A percentile compares a stretch with the other conserved stretches of the same genome.
phyloP scores from a whole-genome alignment of 169 alveolate genomes.

The Babesia ovata region DNA sequence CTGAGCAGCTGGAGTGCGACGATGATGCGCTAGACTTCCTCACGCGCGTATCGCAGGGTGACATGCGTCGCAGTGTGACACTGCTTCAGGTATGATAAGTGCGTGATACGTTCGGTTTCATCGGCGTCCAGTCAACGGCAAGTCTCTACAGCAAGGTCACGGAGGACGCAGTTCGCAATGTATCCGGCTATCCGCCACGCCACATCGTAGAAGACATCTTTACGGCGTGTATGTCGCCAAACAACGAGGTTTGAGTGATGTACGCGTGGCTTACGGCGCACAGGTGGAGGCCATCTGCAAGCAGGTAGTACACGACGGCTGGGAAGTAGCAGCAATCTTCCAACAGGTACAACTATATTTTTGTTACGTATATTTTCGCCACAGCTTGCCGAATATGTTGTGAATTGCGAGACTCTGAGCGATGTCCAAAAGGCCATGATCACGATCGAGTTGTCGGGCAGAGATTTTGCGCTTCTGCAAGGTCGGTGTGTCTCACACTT shows the following conservation, averaged over 20 bases:
- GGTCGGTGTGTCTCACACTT: constrained; percentile 19
- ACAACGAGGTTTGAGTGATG: constrained; percentile 36
- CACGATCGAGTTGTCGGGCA: constrained; percentile 60
- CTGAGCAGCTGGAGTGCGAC: constrained; percentile 70
- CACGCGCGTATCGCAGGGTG: constrained; percentile 91
- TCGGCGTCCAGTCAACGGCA: constrained; percentile 67
- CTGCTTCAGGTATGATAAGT: constrained; percentile 84
- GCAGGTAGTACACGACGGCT: constrained; percentile 53
- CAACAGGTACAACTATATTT: constrained; percentile 35
- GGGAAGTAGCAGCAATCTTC: constrained; percentile 63
- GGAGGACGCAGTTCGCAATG: constrained; percentile 62
- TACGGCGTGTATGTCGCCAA: constrained; percentile 26
- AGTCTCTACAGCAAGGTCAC: constrained; percentile 51
- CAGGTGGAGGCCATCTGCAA: constrained; percentile 62
- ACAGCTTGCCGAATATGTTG: constrained; percentile 56
- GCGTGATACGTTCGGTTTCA: background rate
- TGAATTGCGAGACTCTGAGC: constrained; percentile 22
- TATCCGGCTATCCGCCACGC: constrained; percentile 74
- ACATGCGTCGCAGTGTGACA: constrained; percentile 93
- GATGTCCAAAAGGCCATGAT: constrained; percentile 64
- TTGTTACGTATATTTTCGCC: too few species aligned
- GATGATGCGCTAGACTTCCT: constrained; percentile 74
- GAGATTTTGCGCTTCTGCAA: constrained; percentile 66
- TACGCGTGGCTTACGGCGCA: background rate
- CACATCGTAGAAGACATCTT: constrained; percentile 50